Percentiles rank a stretch among this genome's conserved stretches.
These are phyloP conservation scores for Spergularia bocconei DNA, from an alignment of 148 eudicot species.

Conservation along the genomic window DNA sequence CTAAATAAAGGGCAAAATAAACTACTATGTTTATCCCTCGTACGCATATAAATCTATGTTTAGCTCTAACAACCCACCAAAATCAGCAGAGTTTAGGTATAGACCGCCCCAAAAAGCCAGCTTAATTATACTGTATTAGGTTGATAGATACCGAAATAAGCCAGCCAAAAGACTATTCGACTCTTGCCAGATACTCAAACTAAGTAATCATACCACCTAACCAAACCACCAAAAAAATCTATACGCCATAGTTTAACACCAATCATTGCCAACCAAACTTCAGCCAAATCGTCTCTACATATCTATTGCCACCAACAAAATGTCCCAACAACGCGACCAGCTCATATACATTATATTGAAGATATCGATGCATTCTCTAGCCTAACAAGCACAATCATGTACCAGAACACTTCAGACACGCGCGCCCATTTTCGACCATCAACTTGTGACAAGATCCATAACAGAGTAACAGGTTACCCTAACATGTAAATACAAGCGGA, in stretches of 20 bases:
- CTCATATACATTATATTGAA: conserved; percentile 5
- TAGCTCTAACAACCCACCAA: conserved; percentile 1
- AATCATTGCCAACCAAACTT: conserved; percentile 27
- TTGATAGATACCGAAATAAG: not conserved
- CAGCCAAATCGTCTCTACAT: not conserved
- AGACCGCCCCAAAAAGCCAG: conserved; percentile 6
- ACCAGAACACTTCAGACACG: not conserved
- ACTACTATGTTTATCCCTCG: not conserved
- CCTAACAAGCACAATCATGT: not conserved
- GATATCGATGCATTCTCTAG: not conserved
- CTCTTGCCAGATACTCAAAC: conserved; percentile 4
- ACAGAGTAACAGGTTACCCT: too few species aligned
- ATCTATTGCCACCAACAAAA: not conserved
- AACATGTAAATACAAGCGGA: not conserved
- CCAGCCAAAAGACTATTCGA: not conserved
- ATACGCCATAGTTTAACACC: conserved; percentile 5
- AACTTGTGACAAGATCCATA: not conserved
- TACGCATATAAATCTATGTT: not conserved
- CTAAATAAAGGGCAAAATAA: not conserved
- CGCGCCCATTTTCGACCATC: not conserved
- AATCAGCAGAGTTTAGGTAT: conserved; percentile 11
- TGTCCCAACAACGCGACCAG: not conserved
- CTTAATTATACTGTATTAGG: conserved; percentile 9
- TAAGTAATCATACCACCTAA: conserved; percentile 9
- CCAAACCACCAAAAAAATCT: conserved; percentile 5